Evolutionary conservation across 768 basidiomycete genomes (phyloP), one percentile per base, ranked within the genome.

Genomic region (Suillus discolor): DNA sequence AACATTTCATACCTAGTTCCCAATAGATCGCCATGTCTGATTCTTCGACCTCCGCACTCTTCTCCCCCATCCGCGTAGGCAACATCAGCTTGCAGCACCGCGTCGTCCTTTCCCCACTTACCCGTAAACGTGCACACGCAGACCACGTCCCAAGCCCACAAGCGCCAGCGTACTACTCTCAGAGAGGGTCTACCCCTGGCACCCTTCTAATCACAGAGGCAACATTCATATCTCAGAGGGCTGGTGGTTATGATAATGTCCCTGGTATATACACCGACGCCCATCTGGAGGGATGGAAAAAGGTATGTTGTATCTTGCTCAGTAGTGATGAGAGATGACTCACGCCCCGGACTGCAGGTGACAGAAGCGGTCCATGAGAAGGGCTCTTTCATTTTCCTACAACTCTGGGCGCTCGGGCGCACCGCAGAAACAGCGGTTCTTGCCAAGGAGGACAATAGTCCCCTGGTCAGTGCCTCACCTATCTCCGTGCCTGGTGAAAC

Each of bases 201-300:
- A 87, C 84, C 0, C 74, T 90, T 12, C 74, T 87, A 53, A 81
- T 91, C 63, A 74, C 85, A 2, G 88, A 91, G 73, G 88, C 80
- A 0, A 86, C 87, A 2, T 76, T 82, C 61, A 83, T 91, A 57
- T 80, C 83, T 0, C 72, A 74, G 2, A 69, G 81, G 16, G 86
- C 87, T 0, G 85, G 83, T 3, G 88, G 87, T 1, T 79, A 75
- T 49, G 60, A 65, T 2, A 74, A 85, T 63, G 81, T 84, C 0
- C 91, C 90, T 2, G 91, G 90, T 0, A 85, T 91, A 62, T 91
- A 84, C 80, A 85, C 73, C n/a, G 72, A 82, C 3, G 85, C 83
- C 28, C 91, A 94, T 67, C 82, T 82, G 38, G 65, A 70, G 11
- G 80, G 69, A 0, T 88, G 87, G 87, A 85, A 83, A 68, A 69